These are phyloP conservation scores for Calonectria fujianensis DNA, from an alignment of 2,329 filamentous ascomycete species.

Conservation along the genomic window DNA sequence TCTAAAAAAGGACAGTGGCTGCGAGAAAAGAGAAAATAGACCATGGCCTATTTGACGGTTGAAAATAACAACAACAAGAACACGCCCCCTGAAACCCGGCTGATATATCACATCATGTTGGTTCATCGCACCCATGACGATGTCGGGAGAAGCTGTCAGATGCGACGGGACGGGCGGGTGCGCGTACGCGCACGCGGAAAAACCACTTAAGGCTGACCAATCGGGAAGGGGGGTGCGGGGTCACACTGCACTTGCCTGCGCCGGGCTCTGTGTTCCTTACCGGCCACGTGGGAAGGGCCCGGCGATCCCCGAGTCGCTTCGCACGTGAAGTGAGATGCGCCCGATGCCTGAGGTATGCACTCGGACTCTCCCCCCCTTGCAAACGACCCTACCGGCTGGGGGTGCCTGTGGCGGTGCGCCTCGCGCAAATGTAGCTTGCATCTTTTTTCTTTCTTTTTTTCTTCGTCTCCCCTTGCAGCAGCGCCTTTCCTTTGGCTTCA, in stretches of 20 bases:
- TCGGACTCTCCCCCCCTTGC: not conserved
- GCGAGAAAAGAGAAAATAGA: not conserved
- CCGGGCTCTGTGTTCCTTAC: constrained; percentile 35
- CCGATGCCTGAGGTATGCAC: constrained; percentile 19
- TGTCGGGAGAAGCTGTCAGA: constrained; percentile 16
- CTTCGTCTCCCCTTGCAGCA: not conserved
- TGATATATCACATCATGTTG: constrained; percentile 17
- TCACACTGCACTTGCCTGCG: constrained; percentile 27
- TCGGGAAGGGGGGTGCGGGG: constrained; percentile 34
- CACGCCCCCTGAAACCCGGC: not conserved
- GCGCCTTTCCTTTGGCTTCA: not conserved
- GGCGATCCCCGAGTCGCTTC: constrained; percentile 37
- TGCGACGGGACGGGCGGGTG: constrained; percentile 24
- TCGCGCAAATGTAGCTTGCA: constrained; percentile 17
- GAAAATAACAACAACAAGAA: not conserved
- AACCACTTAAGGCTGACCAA: constrained; percentile 47
- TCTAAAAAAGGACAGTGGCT: not conserved
- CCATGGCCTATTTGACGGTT: too few species aligned
- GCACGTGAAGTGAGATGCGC: not conserved
- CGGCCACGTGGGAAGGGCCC: constrained; percentile 37
- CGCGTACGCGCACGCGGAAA: constrained; percentile 22
- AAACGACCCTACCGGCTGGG: not conserved
- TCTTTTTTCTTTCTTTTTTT: not conserved
- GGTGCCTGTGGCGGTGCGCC: constrained; percentile 22
- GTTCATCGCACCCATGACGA: constrained; percentile 15